These are phyloP conservation scores for Teratosphaeria zuluensis DNA, from an alignment of 2,329 filamentous ascomycete genomes.

Conservation along the genomic window DNA sequence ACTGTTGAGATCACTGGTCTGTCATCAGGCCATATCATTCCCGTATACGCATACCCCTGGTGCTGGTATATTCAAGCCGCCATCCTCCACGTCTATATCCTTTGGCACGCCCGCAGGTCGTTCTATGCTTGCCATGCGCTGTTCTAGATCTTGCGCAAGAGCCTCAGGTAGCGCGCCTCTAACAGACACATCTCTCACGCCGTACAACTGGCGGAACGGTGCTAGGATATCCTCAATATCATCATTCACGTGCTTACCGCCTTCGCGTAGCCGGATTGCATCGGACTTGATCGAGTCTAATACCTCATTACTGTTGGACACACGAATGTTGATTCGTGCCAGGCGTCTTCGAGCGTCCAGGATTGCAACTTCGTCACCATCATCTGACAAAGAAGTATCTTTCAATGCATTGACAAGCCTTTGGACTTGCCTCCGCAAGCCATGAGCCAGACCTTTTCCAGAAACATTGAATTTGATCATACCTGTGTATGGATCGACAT, in stretches of 20 bases:
- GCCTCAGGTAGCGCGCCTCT: slow-evolving; percentile 30
- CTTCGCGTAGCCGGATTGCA: slow-evolving; percentile 18
- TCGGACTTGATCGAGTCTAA: slow-evolving; percentile 21
- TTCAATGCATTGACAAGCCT: slow-evolving; percentile 31
- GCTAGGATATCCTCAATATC: slow-evolving; percentile 34
- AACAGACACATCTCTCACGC: slow-evolving; percentile 27
- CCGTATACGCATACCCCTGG: slow-evolving; percentile 18
- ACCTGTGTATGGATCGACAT: slow-evolving; percentile 40
- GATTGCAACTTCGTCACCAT: background rate
- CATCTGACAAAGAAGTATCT: slow-evolving; percentile 8
- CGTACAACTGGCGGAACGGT: slow-evolving; percentile 30
- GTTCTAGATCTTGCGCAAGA: slow-evolving; percentile 21
- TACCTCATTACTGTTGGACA: slow-evolving; percentile 25
- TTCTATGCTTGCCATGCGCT: background rate
- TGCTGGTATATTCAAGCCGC: slow-evolving; percentile 3
- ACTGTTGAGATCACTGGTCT: no score
- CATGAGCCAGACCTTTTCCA: slow-evolving; percentile 34
- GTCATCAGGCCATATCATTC: slow-evolving; percentile 8
- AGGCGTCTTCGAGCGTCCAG: slow-evolving; percentile 1
- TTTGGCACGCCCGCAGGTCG: background rate
- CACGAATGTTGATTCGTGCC: slow-evolving; percentile 14
- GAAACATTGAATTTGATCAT: slow-evolving; percentile 45
- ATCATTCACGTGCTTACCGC: slow-evolving; percentile 20
- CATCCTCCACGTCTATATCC: slow-evolving; percentile 4
- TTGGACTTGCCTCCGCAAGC: slow-evolving; percentile 31